phyloP scores from a whole-genome alignment of 192 early-diverging fungal species.

The Allomyces arbusculus region DNA sequence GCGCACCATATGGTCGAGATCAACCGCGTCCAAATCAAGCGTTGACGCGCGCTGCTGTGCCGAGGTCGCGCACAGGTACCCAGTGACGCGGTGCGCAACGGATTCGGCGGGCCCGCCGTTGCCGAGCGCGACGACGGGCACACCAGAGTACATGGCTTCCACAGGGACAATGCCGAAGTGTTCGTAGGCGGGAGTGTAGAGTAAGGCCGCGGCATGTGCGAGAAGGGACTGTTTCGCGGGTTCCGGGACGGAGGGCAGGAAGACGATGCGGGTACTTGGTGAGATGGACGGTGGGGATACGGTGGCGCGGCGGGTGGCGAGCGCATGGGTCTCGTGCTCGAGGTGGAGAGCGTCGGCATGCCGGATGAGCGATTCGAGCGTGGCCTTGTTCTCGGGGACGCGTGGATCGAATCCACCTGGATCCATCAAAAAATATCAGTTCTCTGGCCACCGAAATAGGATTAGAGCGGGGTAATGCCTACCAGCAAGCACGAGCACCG shows the following conservation, averaged over 20 bases:
- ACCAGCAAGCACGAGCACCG: slow-evolving; percentile 56
- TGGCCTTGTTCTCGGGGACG: slow-evolving; percentile 69
- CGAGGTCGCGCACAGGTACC: slow-evolving; percentile 44
- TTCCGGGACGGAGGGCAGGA: slow-evolving; percentile 73
- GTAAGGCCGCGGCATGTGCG: slow-evolving; percentile 28
- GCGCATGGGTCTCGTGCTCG: background rate
- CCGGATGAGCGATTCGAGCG: slow-evolving; percentile 46
- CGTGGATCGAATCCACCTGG: slow-evolving; percentile 68
- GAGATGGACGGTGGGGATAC: background rate
- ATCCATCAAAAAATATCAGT: background rate
- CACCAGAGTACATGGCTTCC: slow-evolving; percentile 74
- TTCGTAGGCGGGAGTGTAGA: slow-evolving; percentile 85
- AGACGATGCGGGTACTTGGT: slow-evolving; percentile 36
- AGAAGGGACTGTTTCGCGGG: slow-evolving; percentile 56
- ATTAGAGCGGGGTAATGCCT: background rate
- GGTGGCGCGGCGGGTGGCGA: background rate
- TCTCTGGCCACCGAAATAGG: background rate
- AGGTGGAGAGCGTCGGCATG: slow-evolving; percentile 24
- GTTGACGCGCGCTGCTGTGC: slow-evolving; percentile 2
- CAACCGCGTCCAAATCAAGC: background rate
- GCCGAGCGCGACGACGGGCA: slow-evolving; percentile 75
- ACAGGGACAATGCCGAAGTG: slow-evolving; percentile 96
- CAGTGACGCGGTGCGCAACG: slow-evolving; percentile 47
- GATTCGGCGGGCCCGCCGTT: slow-evolving; percentile 74
- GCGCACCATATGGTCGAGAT: background rate